A percentile compares a stretch with the other conserved stretches of the same genome.
phyloP scores from a whole-genome alignment of 1,284 basidiomycete species.

The Caloboletus firmus region DNA sequence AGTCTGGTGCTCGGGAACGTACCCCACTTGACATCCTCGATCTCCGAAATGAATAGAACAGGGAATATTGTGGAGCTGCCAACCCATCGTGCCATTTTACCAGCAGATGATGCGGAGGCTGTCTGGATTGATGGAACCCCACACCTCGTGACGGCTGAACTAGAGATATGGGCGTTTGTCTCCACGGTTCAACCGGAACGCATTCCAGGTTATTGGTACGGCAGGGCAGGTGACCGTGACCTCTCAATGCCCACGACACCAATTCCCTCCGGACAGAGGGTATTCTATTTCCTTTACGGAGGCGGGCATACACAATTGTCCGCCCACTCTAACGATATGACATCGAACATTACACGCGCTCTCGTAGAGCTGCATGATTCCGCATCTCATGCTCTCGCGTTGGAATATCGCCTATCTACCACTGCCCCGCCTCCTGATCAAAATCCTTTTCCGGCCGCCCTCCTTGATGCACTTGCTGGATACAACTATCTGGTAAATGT shows the following conservation, averaged over 20 bases:
- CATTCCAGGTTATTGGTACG: slow-evolving; percentile 60
- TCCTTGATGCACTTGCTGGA: slow-evolving; percentile 53
- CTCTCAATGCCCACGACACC: slow-evolving; percentile 34
- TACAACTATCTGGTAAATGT: slow-evolving; percentile 50
- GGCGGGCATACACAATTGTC: slow-evolving; percentile 29
- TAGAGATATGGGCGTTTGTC: slow-evolving; percentile 44
- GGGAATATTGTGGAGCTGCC: slow-evolving; percentile 17
- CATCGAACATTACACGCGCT: slow-evolving; percentile 24
- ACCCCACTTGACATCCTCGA: background rate
- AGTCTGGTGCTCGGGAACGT: background rate
- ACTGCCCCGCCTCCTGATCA: slow-evolving; percentile 19
- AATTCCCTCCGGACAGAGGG: slow-evolving; percentile 49
- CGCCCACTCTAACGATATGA: slow-evolving; percentile 22
- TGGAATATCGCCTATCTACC: slow-evolving; percentile 45
- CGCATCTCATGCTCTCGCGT: slow-evolving; percentile 36
- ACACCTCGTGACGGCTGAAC: slow-evolving; percentile 47
- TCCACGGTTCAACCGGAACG: slow-evolving; percentile 42
- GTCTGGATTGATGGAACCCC: slow-evolving; percentile 53
- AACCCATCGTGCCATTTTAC: slow-evolving; percentile 41
- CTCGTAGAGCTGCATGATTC: slow-evolving; percentile 28
- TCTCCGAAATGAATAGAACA: slow-evolving; percentile 6
- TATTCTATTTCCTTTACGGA: slow-evolving; percentile 39
- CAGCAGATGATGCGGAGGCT: slow-evolving; percentile 40
- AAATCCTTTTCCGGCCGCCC: slow-evolving; percentile 51
- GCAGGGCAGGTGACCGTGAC: slow-evolving; percentile 38